A percentile compares a stretch with the other conserved stretches of the same genome.
Evolutionary conservation across 1,139 yeast species (phyloP).

Genomic region (Yamadazyma trypodendri): DNA sequence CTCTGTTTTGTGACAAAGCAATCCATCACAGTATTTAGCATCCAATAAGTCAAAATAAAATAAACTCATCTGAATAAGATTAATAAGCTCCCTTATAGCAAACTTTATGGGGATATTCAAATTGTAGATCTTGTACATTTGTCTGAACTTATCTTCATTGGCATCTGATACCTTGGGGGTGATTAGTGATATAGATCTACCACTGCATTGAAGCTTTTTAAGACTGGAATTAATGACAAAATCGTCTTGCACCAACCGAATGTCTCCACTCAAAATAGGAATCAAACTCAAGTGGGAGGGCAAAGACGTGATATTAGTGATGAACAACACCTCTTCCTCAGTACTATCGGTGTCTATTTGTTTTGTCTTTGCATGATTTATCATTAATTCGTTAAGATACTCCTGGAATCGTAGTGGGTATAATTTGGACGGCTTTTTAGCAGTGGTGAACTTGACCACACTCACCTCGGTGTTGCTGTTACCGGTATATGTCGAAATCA

Average conservation of each 20-base stretch:
- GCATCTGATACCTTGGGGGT: constrained; percentile 69
- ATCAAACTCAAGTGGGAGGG: constrained; percentile 74
- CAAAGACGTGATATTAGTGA: constrained; percentile 76
- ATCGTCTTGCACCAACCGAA: constrained; percentile 48
- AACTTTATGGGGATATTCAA: constrained; percentile 53
- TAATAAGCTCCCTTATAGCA: constrained; percentile 74
- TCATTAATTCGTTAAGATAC: constrained; percentile 64
- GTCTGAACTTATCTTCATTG: constrained; percentile 77
- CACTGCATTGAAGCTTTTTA: constrained; percentile 77
- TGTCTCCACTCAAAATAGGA: constrained; percentile 66
- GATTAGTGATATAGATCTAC: constrained; percentile 73
- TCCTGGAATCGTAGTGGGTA: constrained; percentile 63
- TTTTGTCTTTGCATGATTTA: constrained; percentile 53
- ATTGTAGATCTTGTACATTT: constrained; percentile 59
- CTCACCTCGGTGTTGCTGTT: constrained; percentile 60
- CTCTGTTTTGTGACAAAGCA: constrained; percentile 75
- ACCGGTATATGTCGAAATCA: constrained; percentile 84
- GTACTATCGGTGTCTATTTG: constrained; percentile 24
- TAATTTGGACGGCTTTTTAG: constrained; percentile 51
- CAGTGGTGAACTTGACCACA: constrained; percentile 57
- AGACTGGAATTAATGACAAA: constrained; percentile 77
- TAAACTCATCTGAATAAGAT: constrained; percentile 70
- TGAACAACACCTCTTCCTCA: constrained; percentile 52
- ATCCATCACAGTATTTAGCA: constrained; percentile 75
- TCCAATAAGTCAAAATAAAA: constrained; percentile 75